Conservation (phyloP, 148 eudicot species). For the Chenopodium suecicum region DNA sequence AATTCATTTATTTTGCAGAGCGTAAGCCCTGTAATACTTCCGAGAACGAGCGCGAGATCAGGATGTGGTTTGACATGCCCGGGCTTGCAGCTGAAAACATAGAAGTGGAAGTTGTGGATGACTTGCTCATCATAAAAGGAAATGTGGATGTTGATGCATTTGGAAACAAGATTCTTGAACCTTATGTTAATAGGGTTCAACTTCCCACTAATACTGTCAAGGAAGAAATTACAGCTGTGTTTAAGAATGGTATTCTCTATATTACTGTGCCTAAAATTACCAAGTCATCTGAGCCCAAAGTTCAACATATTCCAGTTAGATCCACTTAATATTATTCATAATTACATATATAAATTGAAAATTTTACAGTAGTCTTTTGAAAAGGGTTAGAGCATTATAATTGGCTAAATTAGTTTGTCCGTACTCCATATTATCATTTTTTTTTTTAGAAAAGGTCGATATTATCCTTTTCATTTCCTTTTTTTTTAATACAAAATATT, state of each 20-base stretch:
- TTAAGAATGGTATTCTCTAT: slow-evolving; percentile 19
- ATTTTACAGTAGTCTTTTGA: too few species aligned
- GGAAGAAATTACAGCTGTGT: slow-evolving; percentile 2
- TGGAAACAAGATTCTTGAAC: slow-evolving; percentile 11
- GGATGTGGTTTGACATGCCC: slow-evolving; percentile 19
- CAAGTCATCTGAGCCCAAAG: background rate
- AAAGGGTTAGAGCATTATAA: too few species aligned
- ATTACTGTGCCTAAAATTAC: slow-evolving; percentile 15
- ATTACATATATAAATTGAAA: background rate
- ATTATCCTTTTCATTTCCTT: too few species aligned
- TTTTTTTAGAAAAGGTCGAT: too few species aligned
- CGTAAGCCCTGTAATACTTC: background rate
- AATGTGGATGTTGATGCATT: slow-evolving; percentile 4
- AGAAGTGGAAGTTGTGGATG: background rate
- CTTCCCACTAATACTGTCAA: background rate
- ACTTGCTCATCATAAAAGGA: slow-evolving; percentile 1
- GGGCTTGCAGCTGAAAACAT: slow-evolving; percentile 9
- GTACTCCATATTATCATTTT: too few species aligned
- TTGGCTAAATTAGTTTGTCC: too few species aligned
- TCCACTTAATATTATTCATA: background rate
- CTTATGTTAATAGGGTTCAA: slow-evolving; percentile 5
- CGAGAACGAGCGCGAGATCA: slow-evolving; percentile 1
- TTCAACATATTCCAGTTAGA: slow-evolving; percentile 7
- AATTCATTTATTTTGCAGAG: background rate
- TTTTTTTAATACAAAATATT: too few species aligned